Evolutionary conservation across 2,329 filamentous ascomycete genomes (phyloP).

Genomic region (Xylaria sp.): DNA sequence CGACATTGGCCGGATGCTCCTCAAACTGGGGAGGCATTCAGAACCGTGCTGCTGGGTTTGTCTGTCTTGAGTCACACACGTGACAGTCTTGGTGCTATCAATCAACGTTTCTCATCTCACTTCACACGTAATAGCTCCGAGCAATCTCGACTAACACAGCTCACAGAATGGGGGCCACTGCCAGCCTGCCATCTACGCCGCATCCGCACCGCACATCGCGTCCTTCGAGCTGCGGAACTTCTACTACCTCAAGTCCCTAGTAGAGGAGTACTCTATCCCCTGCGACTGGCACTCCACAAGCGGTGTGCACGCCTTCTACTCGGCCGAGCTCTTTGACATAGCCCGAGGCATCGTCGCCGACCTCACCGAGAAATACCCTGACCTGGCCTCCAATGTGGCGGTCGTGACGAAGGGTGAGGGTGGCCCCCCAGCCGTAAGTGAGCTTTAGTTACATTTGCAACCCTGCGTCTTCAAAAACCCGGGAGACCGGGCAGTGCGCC

Average conservation of each 20-base stretch:
- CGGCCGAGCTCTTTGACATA: conserved; percentile 54
- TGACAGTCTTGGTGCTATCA: background rate
- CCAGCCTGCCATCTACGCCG: conserved; percentile 69
- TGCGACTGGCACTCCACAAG: conserved; percentile 70
- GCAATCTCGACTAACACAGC: conserved; percentile 11
- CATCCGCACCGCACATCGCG: conserved; percentile 58
- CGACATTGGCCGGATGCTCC: no score
- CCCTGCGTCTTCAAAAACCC: no score
- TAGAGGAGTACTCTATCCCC: conserved; percentile 59
- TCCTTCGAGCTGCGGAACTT: conserved; percentile 75
- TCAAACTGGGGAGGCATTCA: no score
- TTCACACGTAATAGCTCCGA: background rate
- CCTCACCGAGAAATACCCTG: conserved; percentile 56
- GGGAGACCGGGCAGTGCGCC: no score
- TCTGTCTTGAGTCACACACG: no score
- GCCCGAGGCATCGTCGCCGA: conserved; percentile 53
- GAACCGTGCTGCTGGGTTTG: no score
- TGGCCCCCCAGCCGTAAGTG: conserved; percentile 12
- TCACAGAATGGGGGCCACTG: conserved; percentile 71
- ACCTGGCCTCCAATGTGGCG: conserved; percentile 54
- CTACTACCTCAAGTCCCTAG: conserved; percentile 58
- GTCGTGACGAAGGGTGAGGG: conserved; percentile 43
- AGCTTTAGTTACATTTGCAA: background rate
- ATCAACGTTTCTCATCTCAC: background rate
- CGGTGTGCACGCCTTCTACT: conserved; percentile 67